These are phyloP conservation scores for Cladorrhinum samala DNA, from an alignment of 495 filamentous ascomycete genomes.

Conservation along the genomic window DNA sequence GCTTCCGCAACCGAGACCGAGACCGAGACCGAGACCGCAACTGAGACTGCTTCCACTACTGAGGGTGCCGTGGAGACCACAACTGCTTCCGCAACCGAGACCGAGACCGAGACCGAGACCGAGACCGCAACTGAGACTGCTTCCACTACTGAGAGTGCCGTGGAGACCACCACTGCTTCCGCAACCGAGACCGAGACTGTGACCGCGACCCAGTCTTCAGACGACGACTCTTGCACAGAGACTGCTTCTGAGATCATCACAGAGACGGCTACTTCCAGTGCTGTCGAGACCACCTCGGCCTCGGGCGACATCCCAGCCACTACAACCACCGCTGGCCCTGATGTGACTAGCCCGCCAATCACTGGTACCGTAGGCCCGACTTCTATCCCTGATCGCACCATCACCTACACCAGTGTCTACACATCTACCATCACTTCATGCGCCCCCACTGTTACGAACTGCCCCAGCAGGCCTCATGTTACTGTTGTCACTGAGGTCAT, in stretches of 20 bases:
- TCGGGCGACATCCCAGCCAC: not conserved
- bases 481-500: conserved; percentile 25
- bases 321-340: not conserved
- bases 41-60: no score
- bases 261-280: not conserved
- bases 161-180: not conserved
- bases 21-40: no score
- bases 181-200: no score
- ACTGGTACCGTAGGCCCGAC: conserved; percentile 18
- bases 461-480: conserved; percentile 35
- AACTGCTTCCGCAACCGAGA: no score
- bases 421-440: conserved; percentile 57
- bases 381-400: conserved; percentile 25
- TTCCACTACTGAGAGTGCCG: not conserved
- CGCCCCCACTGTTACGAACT: conserved; percentile 50
- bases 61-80: no score
- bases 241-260: no score
- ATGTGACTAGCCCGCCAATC: not conserved
- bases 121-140: no score
- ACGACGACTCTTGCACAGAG: no score
- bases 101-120: no score
- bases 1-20: no score
- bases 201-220: no score
- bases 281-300: not conserved
- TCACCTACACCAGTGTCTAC: conserved; percentile 41